phyloP scores from a whole-genome alignment of 1,284 basidiomycete species.

The Spongiforma sp. region DNA sequence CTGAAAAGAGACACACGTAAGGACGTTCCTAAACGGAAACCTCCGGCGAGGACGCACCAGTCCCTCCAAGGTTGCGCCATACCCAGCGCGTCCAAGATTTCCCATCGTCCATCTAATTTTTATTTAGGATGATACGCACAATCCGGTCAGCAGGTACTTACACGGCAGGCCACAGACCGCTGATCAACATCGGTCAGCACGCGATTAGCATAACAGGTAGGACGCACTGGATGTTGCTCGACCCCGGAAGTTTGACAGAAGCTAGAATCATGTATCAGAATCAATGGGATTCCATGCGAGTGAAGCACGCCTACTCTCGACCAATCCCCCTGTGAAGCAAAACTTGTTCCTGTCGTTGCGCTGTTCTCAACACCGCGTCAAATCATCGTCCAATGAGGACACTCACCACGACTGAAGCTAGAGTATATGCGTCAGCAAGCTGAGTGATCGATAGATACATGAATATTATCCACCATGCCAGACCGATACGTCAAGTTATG shows the following conservation, averaged over 20 bases:
- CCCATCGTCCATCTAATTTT: conserved; percentile 74
- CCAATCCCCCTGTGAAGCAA: conserved; percentile 81
- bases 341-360: conserved; percentile 63
- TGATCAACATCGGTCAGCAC: conserved; percentile 25
- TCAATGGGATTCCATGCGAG: conserved; percentile 1
- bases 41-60: conserved; percentile 39
- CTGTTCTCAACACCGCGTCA: conserved; percentile 44
- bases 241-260: conserved; percentile 63
- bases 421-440: not conserved
- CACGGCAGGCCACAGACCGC: conserved; percentile 78
- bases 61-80: conserved; percentile 71
- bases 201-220: not conserved
- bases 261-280: conserved; percentile 42
- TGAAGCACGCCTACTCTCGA: conserved; percentile 60
- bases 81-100: conserved; percentile 79
- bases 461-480: conserved; percentile 31
- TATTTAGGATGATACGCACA: conserved; percentile 3
- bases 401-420: conserved; percentile 46
- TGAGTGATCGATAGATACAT: not conserved
- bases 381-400: conserved; percentile 39
- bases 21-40: not conserved
- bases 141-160: conserved; percentile 39
- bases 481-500: conserved; percentile 65
- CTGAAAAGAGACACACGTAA: conserved; percentile 30
- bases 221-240: conserved; percentile 51